These are phyloP conservation scores for Aschersonia sp. DNA, from an alignment of 2,329 filamentous ascomycete genomes.

Conservation along the genomic window DNA sequence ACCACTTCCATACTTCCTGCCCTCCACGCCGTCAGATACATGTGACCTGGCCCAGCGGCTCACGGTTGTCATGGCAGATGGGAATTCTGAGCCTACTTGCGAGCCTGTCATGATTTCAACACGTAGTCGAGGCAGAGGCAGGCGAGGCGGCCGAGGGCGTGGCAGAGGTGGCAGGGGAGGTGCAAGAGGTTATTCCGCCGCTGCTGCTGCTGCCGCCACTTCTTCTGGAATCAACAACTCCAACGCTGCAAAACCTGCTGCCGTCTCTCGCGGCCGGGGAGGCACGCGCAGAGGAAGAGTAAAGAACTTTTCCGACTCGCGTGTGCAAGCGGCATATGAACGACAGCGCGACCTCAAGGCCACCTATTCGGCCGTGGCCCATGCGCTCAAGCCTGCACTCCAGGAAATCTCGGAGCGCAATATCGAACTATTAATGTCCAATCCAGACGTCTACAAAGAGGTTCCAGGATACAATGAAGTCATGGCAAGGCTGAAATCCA, in stretches of 20 bases:
- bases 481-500: conserved; percentile 29
- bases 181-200: conserved; percentile 12
- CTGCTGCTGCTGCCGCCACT: conserved; percentile 7
- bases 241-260: conserved; percentile 15
- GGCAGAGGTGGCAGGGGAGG: conserved; percentile 14
- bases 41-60: conserved; percentile 16
- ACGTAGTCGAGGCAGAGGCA: conserved; percentile 20
- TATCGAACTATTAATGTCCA: conserved; percentile 40
- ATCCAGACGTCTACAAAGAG: conserved; percentile 36
- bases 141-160: conserved; percentile 6
- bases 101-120: conserved; percentile 14
- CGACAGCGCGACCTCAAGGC: conserved; percentile 54
- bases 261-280: conserved; percentile 21
- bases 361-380: conserved; percentile 46
- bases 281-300: conserved; percentile 33
- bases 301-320: conserved; percentile 40
- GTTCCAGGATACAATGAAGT: conserved; percentile 38
- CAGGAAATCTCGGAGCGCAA: conserved; percentile 50
- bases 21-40: conserved; percentile 10
- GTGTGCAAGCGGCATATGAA: conserved; percentile 43
- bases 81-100: conserved; percentile 21
- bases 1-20: not conserved
- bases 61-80: conserved; percentile 18
- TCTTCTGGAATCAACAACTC: too few relatives aligned
- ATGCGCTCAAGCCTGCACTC: conserved; percentile 47